phyloP scores from a whole-genome alignment of 371 early-diverging fungal genomes.

The Parasitella parasitica region DNA sequence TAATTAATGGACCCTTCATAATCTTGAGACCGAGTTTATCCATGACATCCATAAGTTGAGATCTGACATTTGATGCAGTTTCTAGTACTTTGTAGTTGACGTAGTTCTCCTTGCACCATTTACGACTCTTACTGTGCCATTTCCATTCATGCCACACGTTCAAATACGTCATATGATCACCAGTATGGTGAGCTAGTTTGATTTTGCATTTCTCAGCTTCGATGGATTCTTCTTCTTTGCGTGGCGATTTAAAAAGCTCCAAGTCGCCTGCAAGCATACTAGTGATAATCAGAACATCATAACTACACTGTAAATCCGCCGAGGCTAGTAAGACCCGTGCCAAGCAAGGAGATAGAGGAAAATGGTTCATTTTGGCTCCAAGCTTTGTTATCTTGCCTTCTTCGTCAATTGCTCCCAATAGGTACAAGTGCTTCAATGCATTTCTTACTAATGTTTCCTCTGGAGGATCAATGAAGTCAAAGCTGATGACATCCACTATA shows the following conservation, averaged over 20 bases:
- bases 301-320: conserved; percentile 42
- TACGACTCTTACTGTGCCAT: conserved; percentile 68
- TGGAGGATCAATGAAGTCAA: conserved; percentile 97
- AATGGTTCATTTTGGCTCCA: conserved; percentile 93
- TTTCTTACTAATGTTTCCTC: conserved; percentile 78
- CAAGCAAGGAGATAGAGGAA: conserved; percentile 94
- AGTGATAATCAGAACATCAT: conserved; percentile 52
- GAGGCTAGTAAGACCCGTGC: conserved; percentile 86
- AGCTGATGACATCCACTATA: conserved; percentile 89
- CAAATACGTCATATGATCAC: conserved; percentile 91
- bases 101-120: conserved; percentile 92
- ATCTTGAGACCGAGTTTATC: conserved; percentile 75
- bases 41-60: conserved; percentile 87
- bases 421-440: conserved; percentile 89
- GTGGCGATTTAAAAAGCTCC: conserved; percentile 73
- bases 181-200: conserved; percentile 67
- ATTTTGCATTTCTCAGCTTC: conserved; percentile 80
- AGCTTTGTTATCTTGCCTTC: conserved; percentile 88
- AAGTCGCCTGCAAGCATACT: conserved; percentile 88
- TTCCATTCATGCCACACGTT: conserved; percentile 89
- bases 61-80: conserved; percentile 84
- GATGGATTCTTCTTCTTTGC: conserved; percentile 71
- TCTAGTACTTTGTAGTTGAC: conserved; percentile 84
- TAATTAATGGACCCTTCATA: conserved; percentile 19
- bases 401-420: conserved; percentile 94